Evolutionary conservation across 2,329 filamentous ascomycete species (phyloP).

Genomic region (Phialophora expanda): DNA sequence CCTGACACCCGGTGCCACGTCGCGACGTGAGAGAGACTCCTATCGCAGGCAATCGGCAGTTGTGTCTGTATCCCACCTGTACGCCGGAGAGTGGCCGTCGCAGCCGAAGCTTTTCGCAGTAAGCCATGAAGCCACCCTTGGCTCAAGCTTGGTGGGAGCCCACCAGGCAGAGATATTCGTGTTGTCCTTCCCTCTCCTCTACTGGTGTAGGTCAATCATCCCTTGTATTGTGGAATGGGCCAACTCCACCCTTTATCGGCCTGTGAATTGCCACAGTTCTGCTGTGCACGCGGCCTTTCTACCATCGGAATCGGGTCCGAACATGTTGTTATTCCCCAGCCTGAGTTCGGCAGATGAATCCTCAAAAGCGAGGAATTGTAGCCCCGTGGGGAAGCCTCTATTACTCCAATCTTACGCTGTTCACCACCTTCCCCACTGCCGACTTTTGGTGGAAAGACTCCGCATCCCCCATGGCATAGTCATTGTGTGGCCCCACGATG

Average conservation of each 20-base stretch:
- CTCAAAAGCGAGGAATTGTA: neutral
- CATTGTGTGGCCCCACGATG: constrained; percentile 14
- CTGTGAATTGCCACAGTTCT: neutral
- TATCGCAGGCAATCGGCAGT: constrained; percentile 6
- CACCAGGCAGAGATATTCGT: neutral
- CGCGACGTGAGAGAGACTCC: neutral
- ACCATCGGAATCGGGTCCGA: neutral
- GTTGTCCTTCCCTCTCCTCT: neutral
- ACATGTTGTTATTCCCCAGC: constrained; percentile 1
- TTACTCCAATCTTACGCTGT: constrained; percentile 17
- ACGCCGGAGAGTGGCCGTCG: constrained; percentile 15
- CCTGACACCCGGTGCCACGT: neutral
- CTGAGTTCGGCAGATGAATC: constrained; percentile 17
- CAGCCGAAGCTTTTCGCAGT: constrained; percentile 1
- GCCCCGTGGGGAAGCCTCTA: constrained; percentile 20
- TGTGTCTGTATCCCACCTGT: constrained; percentile 12
- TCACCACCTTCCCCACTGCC: constrained; percentile 17
- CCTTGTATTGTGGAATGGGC: neutral
- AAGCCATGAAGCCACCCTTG: constrained; percentile 1
- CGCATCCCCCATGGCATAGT: constrained; percentile 7
- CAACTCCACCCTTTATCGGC: neutral
- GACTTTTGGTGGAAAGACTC: constrained; percentile 16
- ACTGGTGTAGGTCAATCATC: neutral
- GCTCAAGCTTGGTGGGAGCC: neutral
- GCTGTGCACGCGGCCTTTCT: neutral